A percentile compares a stretch with the other conserved stretches of the same genome.
phyloP scores from a whole-genome alignment of 1,284 basidiomycete genomes.

The Fomitopsis pinicola region DNA sequence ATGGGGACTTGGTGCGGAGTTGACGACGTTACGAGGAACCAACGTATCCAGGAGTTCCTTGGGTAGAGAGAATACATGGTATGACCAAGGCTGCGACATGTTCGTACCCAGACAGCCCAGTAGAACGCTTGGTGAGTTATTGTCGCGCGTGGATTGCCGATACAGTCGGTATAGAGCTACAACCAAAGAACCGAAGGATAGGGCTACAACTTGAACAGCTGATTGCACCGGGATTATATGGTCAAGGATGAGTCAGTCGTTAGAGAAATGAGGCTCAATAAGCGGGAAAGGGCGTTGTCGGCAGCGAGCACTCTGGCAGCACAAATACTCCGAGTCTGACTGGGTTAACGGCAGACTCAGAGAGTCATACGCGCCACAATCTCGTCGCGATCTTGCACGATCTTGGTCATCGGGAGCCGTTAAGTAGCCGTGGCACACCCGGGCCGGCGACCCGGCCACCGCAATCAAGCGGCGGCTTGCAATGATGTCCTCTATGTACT shows the following conservation, averaged over 20 bases:
- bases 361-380: too few species aligned
- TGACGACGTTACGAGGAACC: constrained; percentile 53
- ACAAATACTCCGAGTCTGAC: too few species aligned
- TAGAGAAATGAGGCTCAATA: background rate
- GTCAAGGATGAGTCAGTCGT: background rate
- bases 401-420: too few species aligned
- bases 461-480: too few species aligned
- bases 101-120: too few species aligned
- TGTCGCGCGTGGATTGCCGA: background rate
- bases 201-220: background rate
- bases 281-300: background rate
- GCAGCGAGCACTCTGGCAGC: background rate
- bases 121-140: background rate
- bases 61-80: constrained; percentile 42
- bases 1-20: constrained; percentile 26
- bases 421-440: too few species aligned
- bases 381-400: too few species aligned
- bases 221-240: background rate
- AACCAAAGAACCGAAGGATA: background rate
- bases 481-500: too few species aligned
- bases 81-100: constrained; percentile 15
- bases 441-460: too few species aligned
- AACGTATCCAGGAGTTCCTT: constrained; percentile 64
- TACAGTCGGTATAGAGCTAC: background rate
- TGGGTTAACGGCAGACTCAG: too few species aligned